A percentile compares a stretch with the other conserved stretches of the same genome.
These are phyloP conservation scores for Lantana camara DNA, from an alignment of 257 asterid species.

Conservation along the genomic window DNA sequence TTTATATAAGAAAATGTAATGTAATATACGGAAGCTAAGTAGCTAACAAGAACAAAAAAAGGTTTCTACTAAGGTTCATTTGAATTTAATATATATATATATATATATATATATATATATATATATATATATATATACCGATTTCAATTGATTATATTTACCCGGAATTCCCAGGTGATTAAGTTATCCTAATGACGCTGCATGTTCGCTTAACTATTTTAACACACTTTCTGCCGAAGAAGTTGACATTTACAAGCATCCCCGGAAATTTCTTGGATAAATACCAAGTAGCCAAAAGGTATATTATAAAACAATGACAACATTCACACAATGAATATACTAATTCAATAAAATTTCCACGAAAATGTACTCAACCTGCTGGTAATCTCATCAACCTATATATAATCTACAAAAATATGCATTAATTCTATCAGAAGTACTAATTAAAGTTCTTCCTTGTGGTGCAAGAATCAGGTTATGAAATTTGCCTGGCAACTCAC, in stretches of 20 bases:
- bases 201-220: too few relatives aligned
- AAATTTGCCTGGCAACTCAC: constrained; percentile 28
- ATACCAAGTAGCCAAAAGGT: background rate
- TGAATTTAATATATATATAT: too few relatives aligned
- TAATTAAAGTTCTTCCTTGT: background rate
- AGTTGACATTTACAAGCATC: constrained; percentile 8
- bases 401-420: constrained; percentile 14
- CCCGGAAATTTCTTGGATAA: background rate
- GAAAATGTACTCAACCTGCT: constrained; percentile 2
- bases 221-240: too few relatives aligned
- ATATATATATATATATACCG: too few relatives aligned
- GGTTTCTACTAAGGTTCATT: too few relatives aligned
- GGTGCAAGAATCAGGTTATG: constrained; percentile 18
- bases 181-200: too few relatives aligned
- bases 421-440: background rate
- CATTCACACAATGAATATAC: background rate
- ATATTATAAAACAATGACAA: background rate
- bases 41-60: too few relatives aligned
- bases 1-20: too few relatives aligned
- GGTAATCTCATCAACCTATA: background rate
- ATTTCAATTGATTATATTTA: too few relatives aligned
- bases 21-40: too few relatives aligned
- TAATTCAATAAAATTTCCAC: background rate
- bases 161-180: too few relatives aligned
- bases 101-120: too few relatives aligned